These are phyloP conservation scores for Lentinula sp. DNA, from an alignment of 768 basidiomycete genomes.

Conservation along the genomic window DNA sequence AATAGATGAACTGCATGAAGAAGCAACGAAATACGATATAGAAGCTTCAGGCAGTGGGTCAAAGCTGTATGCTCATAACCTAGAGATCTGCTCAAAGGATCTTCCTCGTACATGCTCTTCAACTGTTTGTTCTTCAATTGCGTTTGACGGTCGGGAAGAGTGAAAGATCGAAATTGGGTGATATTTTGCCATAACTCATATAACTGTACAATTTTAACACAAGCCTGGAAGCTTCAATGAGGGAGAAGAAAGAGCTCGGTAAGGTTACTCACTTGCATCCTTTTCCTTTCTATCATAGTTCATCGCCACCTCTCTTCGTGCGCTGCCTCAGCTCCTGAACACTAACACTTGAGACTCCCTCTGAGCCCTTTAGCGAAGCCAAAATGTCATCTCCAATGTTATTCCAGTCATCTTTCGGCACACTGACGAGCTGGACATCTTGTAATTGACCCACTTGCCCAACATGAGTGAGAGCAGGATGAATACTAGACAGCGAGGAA, in stretches of 20 bases:
- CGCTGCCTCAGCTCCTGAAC: slow-evolving; percentile 29
- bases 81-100: no score
- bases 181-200: no score
- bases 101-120: no score
- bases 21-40: no score
- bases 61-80: no score
- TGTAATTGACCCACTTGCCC: slow-evolving; percentile 35
- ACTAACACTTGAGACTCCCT: slow-evolving; percentile 29
- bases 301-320: slow-evolving; percentile 28
- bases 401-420: slow-evolving; percentile 33
- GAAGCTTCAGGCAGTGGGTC: no score
- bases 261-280: background rate
- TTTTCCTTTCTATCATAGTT: slow-evolving; percentile 15
- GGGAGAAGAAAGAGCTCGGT: background rate
- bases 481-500: slow-evolving; percentile 20
- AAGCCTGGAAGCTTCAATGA: no score
- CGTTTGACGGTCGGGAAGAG: no score
- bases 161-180: no score
- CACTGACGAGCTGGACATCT: slow-evolving; percentile 40
- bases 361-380: slow-evolving; percentile 18
- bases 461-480: slow-evolving; percentile 28
- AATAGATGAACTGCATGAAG: no score
- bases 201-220: no score
- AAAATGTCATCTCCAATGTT: slow-evolving; percentile 22
- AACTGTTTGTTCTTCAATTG: no score